Evolutionary conservation across 1,284 basidiomycete species (phyloP).

Genomic region (Microbotryomycetes sp.): DNA sequence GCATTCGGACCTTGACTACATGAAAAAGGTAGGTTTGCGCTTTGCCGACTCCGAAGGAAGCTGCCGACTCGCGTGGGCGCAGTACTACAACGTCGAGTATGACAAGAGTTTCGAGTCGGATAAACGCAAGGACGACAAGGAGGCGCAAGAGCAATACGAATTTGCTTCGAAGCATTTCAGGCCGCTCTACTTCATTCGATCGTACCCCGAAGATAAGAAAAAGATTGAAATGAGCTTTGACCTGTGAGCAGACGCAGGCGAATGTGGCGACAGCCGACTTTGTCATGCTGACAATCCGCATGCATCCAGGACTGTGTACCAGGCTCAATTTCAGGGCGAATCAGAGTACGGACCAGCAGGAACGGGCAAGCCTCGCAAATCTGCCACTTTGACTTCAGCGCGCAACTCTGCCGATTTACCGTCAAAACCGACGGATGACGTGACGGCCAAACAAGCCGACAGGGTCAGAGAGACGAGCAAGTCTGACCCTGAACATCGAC

Average conservation of each 20-base stretch:
- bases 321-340: slow-evolving; percentile 46
- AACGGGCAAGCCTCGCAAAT: slow-evolving; percentile 2
- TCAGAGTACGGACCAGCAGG: slow-evolving; percentile 9
- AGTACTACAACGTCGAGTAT: slow-evolving; percentile 50
- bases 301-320: slow-evolving; percentile 47
- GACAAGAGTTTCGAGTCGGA: slow-evolving; percentile 42
- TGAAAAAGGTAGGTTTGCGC: slow-evolving; percentile 46
- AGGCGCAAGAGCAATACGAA: slow-evolving; percentile 41
- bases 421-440: neutral
- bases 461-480: slow-evolving; percentile 26
- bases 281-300: slow-evolving; percentile 1
- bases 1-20: slow-evolving; percentile 52
- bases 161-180: slow-evolving; percentile 50
- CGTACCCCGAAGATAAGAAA: slow-evolving; percentile 45
- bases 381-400: neutral
- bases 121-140: slow-evolving; percentile 41
- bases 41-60: neutral
- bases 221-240: slow-evolving; percentile 59
- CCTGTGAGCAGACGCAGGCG: slow-evolving; percentile 1
- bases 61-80: neutral
- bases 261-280: neutral
- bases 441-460: neutral
- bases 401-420: neutral
- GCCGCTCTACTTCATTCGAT: slow-evolving; percentile 35
- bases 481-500: slow-evolving; percentile 9